phyloP scores from a whole-genome alignment of 108 stramenopile genomes.

The Pinguiococcus pyrenoidosus region DNA sequence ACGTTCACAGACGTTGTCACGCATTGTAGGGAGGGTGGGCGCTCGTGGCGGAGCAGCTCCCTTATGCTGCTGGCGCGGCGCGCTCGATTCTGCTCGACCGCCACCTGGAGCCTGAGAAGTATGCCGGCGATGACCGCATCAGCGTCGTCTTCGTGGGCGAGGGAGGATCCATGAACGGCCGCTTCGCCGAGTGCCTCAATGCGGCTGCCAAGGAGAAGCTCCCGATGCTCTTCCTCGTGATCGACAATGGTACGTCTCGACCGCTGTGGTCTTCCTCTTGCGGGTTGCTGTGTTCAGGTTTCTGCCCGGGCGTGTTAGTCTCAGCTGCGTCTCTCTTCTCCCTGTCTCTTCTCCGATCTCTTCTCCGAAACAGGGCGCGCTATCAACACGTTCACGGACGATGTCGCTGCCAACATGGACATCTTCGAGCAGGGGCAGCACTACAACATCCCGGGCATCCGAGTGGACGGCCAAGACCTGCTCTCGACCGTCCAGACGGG shows the following conservation, averaged over 20 bases:
- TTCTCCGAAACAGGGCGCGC: too few relatives aligned
- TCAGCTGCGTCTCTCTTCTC: too few relatives aligned
- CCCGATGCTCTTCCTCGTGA: slow-evolving; percentile 74
- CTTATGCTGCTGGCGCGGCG: slow-evolving; percentile 90
- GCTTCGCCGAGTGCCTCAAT: slow-evolving; percentile 87
- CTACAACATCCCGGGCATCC: slow-evolving; percentile 85
- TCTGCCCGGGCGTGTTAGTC: too few relatives aligned
- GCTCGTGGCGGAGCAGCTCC: slow-evolving; percentile 84
- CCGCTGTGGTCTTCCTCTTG: too few relatives aligned
- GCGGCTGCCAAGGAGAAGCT: slow-evolving; percentile 90
- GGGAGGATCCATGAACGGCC: slow-evolving; percentile 88
- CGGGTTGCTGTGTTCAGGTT: too few relatives aligned
- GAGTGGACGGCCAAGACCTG: slow-evolving; percentile 75
- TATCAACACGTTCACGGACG: slow-evolving; percentile 94
- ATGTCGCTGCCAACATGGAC: slow-evolving; percentile 78
- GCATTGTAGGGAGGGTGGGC: slow-evolving; percentile 96
- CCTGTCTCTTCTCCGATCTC: too few relatives aligned
- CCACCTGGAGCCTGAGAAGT: slow-evolving; percentile 38
- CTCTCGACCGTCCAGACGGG: slow-evolving; percentile 84
- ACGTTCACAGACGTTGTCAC: too few relatives aligned
- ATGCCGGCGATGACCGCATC: slow-evolving; percentile 46
- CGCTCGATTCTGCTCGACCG: slow-evolving; percentile 84
- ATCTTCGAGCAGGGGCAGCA: slow-evolving; percentile 81
- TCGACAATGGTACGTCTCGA: too few relatives aligned
- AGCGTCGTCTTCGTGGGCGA: slow-evolving; percentile 88